A percentile compares a stretch with the other conserved stretches of the same genome.
Conservation (phyloP, 257 asterid genomes). For the Gentiana straminea region DNA sequence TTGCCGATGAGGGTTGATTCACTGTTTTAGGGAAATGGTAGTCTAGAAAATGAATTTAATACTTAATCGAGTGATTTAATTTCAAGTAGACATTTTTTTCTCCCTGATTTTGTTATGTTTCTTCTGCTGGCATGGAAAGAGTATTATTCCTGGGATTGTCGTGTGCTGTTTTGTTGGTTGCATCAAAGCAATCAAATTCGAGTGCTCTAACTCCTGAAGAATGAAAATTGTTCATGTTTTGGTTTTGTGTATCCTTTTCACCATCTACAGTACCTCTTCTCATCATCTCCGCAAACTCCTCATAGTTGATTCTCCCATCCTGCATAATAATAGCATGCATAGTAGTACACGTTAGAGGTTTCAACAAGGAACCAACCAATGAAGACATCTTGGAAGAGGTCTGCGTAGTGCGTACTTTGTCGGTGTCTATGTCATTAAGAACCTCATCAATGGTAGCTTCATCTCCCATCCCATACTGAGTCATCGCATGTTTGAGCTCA, state of each 20-base stretch:
- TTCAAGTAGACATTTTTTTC: too few species aligned
- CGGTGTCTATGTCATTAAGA: conserved; percentile 14
- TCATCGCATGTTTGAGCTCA: conserved; percentile 79
- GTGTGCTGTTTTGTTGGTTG: too few species aligned
- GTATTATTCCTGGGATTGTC: too few species aligned
- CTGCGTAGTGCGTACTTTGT: conserved; percentile 31
- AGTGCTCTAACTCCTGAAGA: too few species aligned
- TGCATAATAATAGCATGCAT: conserved; percentile 5
- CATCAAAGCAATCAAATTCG: too few species aligned
- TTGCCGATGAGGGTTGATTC: too few species aligned
- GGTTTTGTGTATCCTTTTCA: conserved; percentile 8
- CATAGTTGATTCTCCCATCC: conserved; percentile 79
- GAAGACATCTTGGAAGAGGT: too few species aligned
- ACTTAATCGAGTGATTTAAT: too few species aligned
- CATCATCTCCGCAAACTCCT: conserved; percentile 83
- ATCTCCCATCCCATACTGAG: conserved; percentile 82
- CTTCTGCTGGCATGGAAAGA: too few species aligned
- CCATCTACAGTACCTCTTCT: conserved; percentile 49
- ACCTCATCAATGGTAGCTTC: conserved; percentile 80
- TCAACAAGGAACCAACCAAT: neutral
- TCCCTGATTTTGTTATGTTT: too few species aligned
- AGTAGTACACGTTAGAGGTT: neutral
- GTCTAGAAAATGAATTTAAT: too few species aligned
- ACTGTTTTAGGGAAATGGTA: too few species aligned
- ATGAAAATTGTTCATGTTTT: neutral